Evolutionary conservation across 257 asterid species (phyloP).

Genomic region (Solanum appendiculatum): DNA sequence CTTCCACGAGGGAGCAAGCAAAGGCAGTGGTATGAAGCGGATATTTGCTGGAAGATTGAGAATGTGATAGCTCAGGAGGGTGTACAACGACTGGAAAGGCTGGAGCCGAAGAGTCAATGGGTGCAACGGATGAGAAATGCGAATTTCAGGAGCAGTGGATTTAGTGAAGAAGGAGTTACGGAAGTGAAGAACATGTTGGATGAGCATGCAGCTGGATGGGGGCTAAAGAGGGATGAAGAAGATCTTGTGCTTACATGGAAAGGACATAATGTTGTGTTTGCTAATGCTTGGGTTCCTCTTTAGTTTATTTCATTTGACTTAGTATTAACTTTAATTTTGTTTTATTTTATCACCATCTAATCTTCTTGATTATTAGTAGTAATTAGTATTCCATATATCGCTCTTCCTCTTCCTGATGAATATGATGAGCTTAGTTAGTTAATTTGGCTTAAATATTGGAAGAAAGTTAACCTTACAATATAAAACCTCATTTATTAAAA

Average conservation of each 20-base stretch:
- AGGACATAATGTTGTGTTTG: slow-evolving; percentile 91
- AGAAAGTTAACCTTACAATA: background rate
- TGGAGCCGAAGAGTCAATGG: slow-evolving; percentile 65
- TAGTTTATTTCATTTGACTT: background rate
- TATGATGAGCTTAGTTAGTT: background rate
- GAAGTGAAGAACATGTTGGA: slow-evolving; percentile 84
- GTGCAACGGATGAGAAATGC: slow-evolving; percentile 64
- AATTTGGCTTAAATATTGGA: background rate
- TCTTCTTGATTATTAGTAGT: background rate
- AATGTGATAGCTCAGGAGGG: slow-evolving; percentile 83
- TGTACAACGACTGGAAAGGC: slow-evolving; percentile 56
- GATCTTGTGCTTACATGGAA: slow-evolving; percentile 90
- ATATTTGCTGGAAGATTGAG: slow-evolving; percentile 83
- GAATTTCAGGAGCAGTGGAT: slow-evolving; percentile 34
- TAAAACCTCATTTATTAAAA: background rate
- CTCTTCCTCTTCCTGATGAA: background rate
- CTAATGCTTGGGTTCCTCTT: slow-evolving; percentile 69
- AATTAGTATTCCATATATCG: background rate
- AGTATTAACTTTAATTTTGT: background rate
- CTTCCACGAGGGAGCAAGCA: slow-evolving; percentile 64
- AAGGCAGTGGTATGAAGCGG: slow-evolving; percentile 88
- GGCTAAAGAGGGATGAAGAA: slow-evolving; percentile 75
- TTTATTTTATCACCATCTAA: background rate
- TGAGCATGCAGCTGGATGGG: slow-evolving; percentile 98
- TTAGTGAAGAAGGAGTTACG: slow-evolving; percentile 52